A percentile compares a stretch with the other conserved stretches of the same genome.
These are phyloP conservation scores for Malassezia restricta DNA, from an alignment of 1,284 basidiomycete species.

Conservation along the genomic window DNA sequence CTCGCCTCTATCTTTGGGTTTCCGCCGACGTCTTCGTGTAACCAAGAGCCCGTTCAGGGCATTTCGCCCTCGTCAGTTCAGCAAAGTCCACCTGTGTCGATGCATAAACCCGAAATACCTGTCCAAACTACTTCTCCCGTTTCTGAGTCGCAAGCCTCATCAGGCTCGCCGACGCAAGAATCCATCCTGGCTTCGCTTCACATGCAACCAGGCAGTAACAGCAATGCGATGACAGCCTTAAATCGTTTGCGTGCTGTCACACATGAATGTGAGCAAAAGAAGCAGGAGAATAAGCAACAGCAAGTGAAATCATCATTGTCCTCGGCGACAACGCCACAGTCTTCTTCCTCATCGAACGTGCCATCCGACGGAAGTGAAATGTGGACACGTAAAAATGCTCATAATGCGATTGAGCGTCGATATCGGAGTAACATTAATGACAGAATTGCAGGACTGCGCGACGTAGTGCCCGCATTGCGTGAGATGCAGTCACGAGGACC, in stretches of 20 bases:
- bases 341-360: not conserved
- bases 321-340: not conserved
- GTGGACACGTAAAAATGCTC: slow-evolving; percentile 33
- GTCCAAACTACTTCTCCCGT: not conserved
- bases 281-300: not conserved
- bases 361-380: not conserved
- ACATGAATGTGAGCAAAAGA: not conserved
- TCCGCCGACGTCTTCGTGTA: no score
- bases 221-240: not conserved
- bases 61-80: not conserved
- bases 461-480: slow-evolving; percentile 65
- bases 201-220: slow-evolving; percentile 3
- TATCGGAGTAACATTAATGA: slow-evolving; percentile 46
- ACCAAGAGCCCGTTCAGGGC: not conserved
- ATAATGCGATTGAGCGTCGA: slow-evolving; percentile 42
- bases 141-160: not conserved
- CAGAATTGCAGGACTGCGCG: slow-evolving; percentile 49
- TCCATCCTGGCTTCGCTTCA: not conserved
- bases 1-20: no score
- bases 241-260: not conserved
- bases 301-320: not conserved
- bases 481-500: slow-evolving; percentile 33
- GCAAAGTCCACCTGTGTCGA: not conserved
- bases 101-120: not conserved
- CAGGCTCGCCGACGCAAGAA: not conserved